Base-by-base conservation (phyloP, 2,329 filamentous ascomycete species). In the Bipolaris oryzae region DNA sequence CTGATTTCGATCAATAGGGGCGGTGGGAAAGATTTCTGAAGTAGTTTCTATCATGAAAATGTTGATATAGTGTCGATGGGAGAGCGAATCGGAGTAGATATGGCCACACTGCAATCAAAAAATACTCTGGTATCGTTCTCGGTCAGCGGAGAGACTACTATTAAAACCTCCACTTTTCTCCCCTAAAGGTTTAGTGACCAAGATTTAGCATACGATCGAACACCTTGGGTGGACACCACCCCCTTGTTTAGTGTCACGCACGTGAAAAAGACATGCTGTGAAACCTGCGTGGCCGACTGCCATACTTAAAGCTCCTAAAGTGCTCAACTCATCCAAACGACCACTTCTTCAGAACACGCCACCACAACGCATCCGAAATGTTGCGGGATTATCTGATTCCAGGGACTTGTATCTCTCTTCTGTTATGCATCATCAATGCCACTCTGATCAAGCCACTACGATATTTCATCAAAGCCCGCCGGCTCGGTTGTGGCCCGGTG, bases 241-340 rank as follows among this genome's bases (percentile, higher is more conserved):
- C 41, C 53, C 46, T 18, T 55, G 53, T 13, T 23, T 51, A 46
- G 53, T 28, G 33, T 7, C n/a, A 4, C 44, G 41, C 46, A 46
- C 34, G 53, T 55, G 53, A 23, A 13, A 11, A 11, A n/a, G 9
- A 21, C 3, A 1, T 13, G 23, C 4, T 15, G 15, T 6, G 7
- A 6, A 15, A 47, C 3, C 46, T n/a, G n/a, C 50, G 21, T 28
- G 18, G 25, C 25, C 31, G 11, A 3, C 15, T 18, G 15, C 13
- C 23, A 23, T 55, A 55, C 20, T 41, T 55, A n/a, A 55, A 55
- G 2, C 23, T 15, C 2, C 9, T 15, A 2, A 42, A 34, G 21
- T 33, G 20, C 46, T 25, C 33, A 11, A 10, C 2, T 7, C 13
- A 2, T 5, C 21, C 1, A n/a, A 15, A 1, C n/a, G 35, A 21